Evolutionary conservation across 2,329 filamentous ascomycete species (phyloP), one percentile per base, ranked within the genome.

Genomic region (Botryosphaeria agaves): DNA sequence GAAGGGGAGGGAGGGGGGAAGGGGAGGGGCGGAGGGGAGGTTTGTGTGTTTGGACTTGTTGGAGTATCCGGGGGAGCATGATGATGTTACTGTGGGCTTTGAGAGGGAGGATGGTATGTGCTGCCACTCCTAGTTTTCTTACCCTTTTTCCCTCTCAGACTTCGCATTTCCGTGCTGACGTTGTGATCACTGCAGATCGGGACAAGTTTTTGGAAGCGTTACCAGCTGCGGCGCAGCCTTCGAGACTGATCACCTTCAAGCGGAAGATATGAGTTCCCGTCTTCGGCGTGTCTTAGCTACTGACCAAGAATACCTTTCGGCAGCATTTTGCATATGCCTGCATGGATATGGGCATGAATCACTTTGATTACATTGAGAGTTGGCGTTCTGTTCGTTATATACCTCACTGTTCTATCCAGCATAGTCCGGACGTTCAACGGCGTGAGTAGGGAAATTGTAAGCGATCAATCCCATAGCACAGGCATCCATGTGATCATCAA

Each of bases 21-120:
- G 53, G 61, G 36, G 53, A 63, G 26, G 60, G 35, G 62, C 70
- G 28, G 72, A 76, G 36, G 69, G 73, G 47, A 69, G 72, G 16
- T 93, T 87, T 56, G 66, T 92, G 23, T 89, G 81, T 48, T 56
- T 93, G 34, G 85, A 93, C 52, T 70, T 84, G 51, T 76, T 84
- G 12, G 84, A 93, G 43, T 80, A 91, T 51, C 81, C 84, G 1
- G 81, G 81, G 30, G 85, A 93, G 56, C 83, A 93, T 53, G 85
- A 93, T 51, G 85, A 94, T 56, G 82, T 94, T 41, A 69, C 76
- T 7, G 75, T 94, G 44, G 55, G 76, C 36, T 94, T 94, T 60
- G 83, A 92, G 39, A 75, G 65, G 27, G 77, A 82, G 48, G 61
- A 66, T 45, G 77, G 79, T 84, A 55, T 61, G 76, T 64, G 31